Evolutionary conservation across 257 asterid genomes (phyloP).

Genomic region (Avicennia marina): DNA sequence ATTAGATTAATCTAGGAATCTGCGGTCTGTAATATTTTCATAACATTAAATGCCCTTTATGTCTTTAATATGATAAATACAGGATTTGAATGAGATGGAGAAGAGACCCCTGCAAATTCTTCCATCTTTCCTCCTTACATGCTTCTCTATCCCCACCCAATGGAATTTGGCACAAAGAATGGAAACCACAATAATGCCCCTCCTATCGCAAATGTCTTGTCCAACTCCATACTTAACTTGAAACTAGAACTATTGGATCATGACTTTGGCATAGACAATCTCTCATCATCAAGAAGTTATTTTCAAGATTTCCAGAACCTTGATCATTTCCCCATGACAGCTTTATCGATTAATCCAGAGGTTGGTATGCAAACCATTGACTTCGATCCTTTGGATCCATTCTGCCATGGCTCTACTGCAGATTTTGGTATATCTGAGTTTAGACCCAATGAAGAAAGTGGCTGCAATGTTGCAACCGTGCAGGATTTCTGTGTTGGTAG

Average conservation of each 20-base stretch:
- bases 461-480: constrained; percentile 21
- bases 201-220: too few species aligned
- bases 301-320: constrained; percentile 56
- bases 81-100: constrained; percentile 24
- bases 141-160: constrained; percentile 17
- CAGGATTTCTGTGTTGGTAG: constrained; percentile 29
- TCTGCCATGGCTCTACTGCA: constrained; percentile 19
- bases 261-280: constrained; percentile 31
- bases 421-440: constrained; percentile 35
- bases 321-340: constrained; percentile 39
- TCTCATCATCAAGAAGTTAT: too few species aligned
- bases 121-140: constrained; percentile 15
- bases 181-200: constrained; percentile 15
- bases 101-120: constrained; percentile 21
- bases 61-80: constrained; percentile 34
- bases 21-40: constrained; percentile 20
- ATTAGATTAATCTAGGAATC: constrained; percentile 23
- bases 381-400: constrained; percentile 50
- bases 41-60: constrained; percentile 34
- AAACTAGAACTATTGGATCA: constrained; percentile 29
- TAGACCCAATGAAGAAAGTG: constrained; percentile 39
- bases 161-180: constrained; percentile 26
- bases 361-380: constrained; percentile 29
- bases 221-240: too few species aligned
- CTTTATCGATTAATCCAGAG: too few species aligned